phyloP scores from a whole-genome alignment of 179 eudicot species.

The Vitellaria paradoxa region DNA sequence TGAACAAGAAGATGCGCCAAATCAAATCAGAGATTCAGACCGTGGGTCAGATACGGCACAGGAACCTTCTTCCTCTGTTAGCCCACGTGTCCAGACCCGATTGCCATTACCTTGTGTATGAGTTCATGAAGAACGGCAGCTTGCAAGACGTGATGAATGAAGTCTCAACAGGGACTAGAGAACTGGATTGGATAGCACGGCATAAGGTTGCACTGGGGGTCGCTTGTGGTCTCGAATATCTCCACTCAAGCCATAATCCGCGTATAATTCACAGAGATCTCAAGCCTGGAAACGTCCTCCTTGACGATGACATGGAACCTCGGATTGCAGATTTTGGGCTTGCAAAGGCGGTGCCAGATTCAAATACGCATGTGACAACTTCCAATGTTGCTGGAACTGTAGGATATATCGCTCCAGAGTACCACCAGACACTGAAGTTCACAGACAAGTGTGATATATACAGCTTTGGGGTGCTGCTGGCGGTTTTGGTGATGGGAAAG shows the following conservation, averaged over 20 bases:
- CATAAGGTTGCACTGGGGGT: constrained; percentile 65
- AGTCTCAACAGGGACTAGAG: constrained; percentile 35
- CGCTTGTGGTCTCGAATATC: constrained; percentile 81
- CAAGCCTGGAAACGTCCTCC: constrained; percentile 77
- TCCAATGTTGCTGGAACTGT: constrained; percentile 77
- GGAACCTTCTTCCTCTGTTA: constrained; percentile 76
- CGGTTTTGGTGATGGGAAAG: constrained; percentile 70
- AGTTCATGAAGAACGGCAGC: constrained; percentile 94
- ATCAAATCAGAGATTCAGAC: constrained; percentile 75
- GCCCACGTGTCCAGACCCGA: constrained; percentile 78
- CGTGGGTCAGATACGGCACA: constrained; percentile 77
- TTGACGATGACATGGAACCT: constrained; percentile 89
- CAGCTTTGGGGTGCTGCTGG: constrained; percentile 82
- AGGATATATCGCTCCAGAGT: constrained; percentile 95
- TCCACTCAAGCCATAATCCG: constrained; percentile 60
- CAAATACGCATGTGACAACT: constrained; percentile 58
- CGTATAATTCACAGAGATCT: constrained; percentile 85
- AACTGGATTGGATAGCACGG: constrained; percentile 70
- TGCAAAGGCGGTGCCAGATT: constrained; percentile 69
- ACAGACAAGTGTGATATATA: constrained; percentile 86
- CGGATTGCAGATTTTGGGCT: constrained; percentile 90
- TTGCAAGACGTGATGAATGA: constrained; percentile 53
- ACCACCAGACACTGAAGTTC: constrained; percentile 74
- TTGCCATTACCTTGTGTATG: constrained; percentile 79
- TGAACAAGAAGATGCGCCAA: constrained; percentile 73